Base-by-base conservation (phyloP, 169 alveolate species). In the Cryptosporidium ryanae region DNA sequence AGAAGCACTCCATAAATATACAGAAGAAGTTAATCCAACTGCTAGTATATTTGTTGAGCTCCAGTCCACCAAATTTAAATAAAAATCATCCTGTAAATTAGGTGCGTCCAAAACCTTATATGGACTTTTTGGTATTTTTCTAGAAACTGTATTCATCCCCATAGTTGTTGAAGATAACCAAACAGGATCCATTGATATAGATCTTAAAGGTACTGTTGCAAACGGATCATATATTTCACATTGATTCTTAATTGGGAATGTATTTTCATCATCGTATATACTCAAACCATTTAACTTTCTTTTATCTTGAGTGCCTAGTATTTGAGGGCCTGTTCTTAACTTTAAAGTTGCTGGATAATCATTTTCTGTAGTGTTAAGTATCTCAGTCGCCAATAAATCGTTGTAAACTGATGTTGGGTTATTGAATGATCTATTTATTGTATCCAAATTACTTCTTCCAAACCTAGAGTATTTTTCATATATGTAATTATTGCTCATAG, bases 21-120 rank as follows among this genome's bases (percentile, higher is more conserved):
- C 98, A 17, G 94, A 93, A 21, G 95, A 87, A n/a, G 94, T 92
- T 13, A 96, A 92, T n/a, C 97, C 98, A 2, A 96, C 98, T 12
- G 98, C 95, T n/a, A 95, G 91, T 6, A 91, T 89, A 82, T 97
- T 95, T 18, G 91, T 68, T 23, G 92, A 87, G 44, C 95, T 84
- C 98, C 97, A 95, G 90, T 95, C 97, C 34, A 95, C 93, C 23
- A 95, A 76, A 84, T 96, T 96, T 55, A 96, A 82, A 90, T 96
- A 97, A 68, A 95, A 96, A 70, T 96, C 98, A 71, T 95, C 98
- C 70, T 94, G 94, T 34, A 97, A 91, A 70, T 96, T 84, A 0
- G 99, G 99, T 0, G 97, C 98, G 50, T 94, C 97, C 8, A 96
- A 92, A 0, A 94, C 95, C 84, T 94, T 96, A 82, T 52, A 83